These are phyloP conservation scores for Backusella tarrabulga DNA, from an alignment of 192 early-diverging fungal genomes.

Conservation along the genomic window DNA sequence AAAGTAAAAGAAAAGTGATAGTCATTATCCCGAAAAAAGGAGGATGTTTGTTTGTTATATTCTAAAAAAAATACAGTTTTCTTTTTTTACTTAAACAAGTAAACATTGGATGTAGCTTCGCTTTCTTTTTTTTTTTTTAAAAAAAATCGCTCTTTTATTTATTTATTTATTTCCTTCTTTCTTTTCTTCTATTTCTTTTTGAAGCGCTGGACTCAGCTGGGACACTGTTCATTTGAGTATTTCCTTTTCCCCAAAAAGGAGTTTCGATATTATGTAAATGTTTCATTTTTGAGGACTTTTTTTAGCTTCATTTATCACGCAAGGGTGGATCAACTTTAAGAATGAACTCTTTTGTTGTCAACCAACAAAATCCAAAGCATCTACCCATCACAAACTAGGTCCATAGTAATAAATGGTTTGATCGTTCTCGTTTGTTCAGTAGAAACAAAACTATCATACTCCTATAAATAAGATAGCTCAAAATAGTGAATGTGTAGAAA, in stretches of 20 bases:
- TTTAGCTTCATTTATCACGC: neutral
- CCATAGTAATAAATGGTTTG: neutral
- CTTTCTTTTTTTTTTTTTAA: too few relatives aligned
- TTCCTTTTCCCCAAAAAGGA: neutral
- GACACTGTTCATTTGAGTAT: neutral
- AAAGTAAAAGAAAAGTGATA: neutral
- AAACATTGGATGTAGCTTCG: neutral
- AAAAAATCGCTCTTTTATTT: too few relatives aligned
- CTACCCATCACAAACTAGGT: neutral
- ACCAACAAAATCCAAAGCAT: neutral
- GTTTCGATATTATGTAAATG: neutral
- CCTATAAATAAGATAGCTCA: neutral
- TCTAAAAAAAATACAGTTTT: neutral
- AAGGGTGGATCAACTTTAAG: neutral
- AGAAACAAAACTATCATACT: neutral
- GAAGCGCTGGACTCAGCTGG: too few relatives aligned
- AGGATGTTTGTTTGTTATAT: neutral
- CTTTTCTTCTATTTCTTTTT: neutral
- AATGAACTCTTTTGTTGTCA: neutral
- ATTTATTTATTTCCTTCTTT: neutral
- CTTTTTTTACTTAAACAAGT: neutral
- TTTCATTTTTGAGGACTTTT: neutral
- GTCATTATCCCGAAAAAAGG: neutral
- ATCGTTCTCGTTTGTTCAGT: neutral
- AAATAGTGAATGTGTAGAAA: neutral